These are phyloP conservation scores for Hymenoscyphus occultus DNA, from an alignment of 2,329 filamentous ascomycete genomes.

Conservation along the genomic window DNA sequence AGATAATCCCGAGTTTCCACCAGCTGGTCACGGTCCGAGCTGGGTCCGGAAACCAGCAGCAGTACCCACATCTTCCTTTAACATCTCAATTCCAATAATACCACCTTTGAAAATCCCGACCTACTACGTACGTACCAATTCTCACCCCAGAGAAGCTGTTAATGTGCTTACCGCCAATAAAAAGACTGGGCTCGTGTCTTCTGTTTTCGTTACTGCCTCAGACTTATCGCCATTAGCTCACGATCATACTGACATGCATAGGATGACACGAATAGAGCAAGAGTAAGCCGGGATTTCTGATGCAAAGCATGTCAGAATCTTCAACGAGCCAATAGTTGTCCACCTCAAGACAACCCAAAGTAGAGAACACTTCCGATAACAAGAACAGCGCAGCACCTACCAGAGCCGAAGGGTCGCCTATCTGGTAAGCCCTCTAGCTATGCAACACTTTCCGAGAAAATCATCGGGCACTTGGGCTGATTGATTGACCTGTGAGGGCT, in stretches of 20 bases:
- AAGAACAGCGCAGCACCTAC: neutral
- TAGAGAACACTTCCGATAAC: neutral
- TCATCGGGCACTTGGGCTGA: neutral
- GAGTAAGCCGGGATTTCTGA: neutral
- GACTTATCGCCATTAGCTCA: neutral
- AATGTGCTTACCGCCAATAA: neutral
- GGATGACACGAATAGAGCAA: constrained; percentile 1
- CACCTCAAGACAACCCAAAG: neutral
- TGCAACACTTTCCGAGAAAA: neutral
- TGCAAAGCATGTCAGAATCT: constrained; percentile 2
- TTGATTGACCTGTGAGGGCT: neutral
- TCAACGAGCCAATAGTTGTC: neutral
- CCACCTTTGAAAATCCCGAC: neutral
- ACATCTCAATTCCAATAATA: neutral
- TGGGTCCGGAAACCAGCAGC: neutral
- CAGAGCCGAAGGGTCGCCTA: neutral
- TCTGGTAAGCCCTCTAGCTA: neutral
- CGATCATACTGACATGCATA: neutral
- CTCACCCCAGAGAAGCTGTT: neutral
- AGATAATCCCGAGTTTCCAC: too few relatives aligned
- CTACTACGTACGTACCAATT: neutral
- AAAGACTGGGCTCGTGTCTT: neutral
- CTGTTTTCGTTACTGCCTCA: neutral
- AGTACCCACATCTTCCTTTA: neutral
- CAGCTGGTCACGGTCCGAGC: neutral